phyloP scores from a whole-genome alignment of 78 protist genomes.

The Dictyostelium intermedium region DNA sequence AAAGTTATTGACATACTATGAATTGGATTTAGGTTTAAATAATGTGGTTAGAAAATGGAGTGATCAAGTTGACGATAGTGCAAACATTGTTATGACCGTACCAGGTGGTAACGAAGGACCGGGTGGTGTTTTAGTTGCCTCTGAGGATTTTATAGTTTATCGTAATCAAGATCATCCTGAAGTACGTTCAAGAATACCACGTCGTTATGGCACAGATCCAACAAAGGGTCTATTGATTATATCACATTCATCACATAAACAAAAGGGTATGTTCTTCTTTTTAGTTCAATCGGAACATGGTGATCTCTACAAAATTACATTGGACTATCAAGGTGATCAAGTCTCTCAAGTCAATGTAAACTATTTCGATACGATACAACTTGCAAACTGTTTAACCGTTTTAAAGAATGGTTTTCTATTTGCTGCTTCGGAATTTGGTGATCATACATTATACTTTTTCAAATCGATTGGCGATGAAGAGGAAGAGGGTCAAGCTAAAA shows the following conservation, averaged over 20 bases:
- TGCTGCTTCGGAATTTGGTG: constrained; percentile 96
- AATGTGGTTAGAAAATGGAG: constrained; percentile 95
- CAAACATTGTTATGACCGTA: constrained; percentile 87
- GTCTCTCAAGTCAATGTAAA: constrained; percentile 73
- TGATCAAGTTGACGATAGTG: constrained; percentile 80
- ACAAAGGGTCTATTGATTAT: constrained; percentile 69
- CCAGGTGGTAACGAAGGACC: constrained; percentile 98
- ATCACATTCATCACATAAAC: constrained; percentile 76
- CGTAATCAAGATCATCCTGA: constrained; percentile 64
- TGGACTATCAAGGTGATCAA: constrained; percentile 68
- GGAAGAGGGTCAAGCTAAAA: background rate
- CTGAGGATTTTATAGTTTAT: constrained; percentile 59
- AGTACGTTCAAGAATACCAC: constrained; percentile 53
- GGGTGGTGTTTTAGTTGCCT: constrained; percentile 95
- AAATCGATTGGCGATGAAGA: constrained; percentile 34
- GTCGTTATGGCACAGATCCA: constrained; percentile 72
- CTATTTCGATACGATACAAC: constrained; percentile 96
- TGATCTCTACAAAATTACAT: constrained; percentile 93
- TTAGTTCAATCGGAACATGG: constrained; percentile 97
- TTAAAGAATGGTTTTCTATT: constrained; percentile 93
- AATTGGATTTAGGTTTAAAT: constrained; percentile 98
- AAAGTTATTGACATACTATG: constrained; percentile 94
- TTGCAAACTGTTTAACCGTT: constrained; percentile 81
- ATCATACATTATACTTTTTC: constrained; percentile 88
- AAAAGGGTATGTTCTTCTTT: constrained; percentile 89